Conservation (phyloP, 2,329 filamentous ascomycete genomes). For the Cladosporium sp. region DNA sequence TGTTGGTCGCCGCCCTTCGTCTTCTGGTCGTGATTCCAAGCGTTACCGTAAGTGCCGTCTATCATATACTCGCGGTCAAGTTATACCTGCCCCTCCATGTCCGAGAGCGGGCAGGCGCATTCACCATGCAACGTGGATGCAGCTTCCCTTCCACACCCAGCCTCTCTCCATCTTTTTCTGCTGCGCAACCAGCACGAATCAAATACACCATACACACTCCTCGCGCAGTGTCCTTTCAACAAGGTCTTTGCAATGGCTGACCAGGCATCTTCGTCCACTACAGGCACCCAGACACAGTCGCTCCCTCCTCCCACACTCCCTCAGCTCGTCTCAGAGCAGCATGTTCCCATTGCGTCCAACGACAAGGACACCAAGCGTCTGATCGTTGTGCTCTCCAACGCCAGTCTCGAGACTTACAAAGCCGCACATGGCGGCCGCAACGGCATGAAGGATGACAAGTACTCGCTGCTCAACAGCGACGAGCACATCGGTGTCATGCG, state of each 20-base stretch:
- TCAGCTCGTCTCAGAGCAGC: constrained; percentile 88
- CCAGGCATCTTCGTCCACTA: constrained; percentile 15
- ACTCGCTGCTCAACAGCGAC: constrained; percentile 95
- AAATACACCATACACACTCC: constrained; percentile 17
- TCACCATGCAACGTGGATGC: constrained; percentile 8
- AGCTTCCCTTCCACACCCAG: constrained; percentile 1
- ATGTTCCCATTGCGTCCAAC: constrained; percentile 72
- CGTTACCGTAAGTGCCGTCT: constrained; percentile 27
- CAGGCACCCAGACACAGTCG: constrained; percentile 66
- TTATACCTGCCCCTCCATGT: constrained; percentile 7
- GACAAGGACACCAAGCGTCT: constrained; percentile 90
- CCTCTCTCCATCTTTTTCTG: constrained; percentile 4
- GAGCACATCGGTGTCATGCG: constrained; percentile 99
- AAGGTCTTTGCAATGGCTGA: constrained; percentile 34
- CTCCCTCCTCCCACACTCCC: constrained; percentile 87
- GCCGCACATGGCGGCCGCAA: constrained; percentile 59
- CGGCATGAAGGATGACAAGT: constrained; percentile 81
- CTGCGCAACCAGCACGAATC: constrained; percentile 19
- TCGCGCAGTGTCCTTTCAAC: constrained; percentile 30
- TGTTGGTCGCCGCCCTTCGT: constrained; percentile 28
- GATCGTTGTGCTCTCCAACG: constrained; percentile 95
- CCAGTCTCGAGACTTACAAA: constrained; percentile 96
- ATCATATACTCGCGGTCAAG: too few relatives aligned
- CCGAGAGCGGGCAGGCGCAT: constrained; percentile 8
- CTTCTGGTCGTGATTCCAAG: constrained; percentile 31